These are phyloP conservation scores for Sporobolomyces phaffii DNA, from an alignment of 768 basidiomycete genomes.

Conservation along the genomic window DNA sequence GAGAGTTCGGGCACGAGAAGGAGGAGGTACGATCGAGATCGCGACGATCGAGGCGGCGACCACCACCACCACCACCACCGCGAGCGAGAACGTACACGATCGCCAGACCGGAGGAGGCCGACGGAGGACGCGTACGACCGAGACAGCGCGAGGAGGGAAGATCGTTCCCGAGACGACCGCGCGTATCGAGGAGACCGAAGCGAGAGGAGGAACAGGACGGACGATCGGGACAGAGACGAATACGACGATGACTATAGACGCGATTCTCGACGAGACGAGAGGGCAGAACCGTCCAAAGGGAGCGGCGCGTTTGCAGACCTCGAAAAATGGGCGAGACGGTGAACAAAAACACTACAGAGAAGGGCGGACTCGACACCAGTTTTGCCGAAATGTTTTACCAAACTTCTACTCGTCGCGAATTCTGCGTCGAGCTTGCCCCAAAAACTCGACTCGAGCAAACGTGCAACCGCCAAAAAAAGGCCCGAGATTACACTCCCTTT, in stretches of 20 bases:
- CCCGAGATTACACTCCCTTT: too few species aligned
- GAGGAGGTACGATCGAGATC: background rate
- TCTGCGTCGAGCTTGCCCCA: too few species aligned
- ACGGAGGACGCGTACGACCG: background rate
- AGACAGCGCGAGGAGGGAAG: slow-evolving; percentile 1
- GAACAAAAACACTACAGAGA: background rate
- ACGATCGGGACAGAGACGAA: background rate
- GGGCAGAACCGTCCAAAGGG: background rate
- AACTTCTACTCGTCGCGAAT: too few species aligned
- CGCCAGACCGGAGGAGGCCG: too few species aligned
- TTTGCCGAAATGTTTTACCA: too few species aligned
- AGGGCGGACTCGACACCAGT: background rate
- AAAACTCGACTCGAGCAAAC: too few species aligned
- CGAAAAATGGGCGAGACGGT: slow-evolving; percentile 7
- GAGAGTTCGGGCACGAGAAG: background rate
- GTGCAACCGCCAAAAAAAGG: too few species aligned
- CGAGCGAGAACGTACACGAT: too few species aligned
- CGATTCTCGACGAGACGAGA: background rate
- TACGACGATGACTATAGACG: background rate
- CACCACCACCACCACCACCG: too few species aligned
- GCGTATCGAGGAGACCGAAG: too few species aligned
- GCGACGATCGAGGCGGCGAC: too few species aligned
- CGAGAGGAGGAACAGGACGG: background rate
- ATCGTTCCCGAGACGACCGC: background rate
- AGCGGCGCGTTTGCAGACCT: slow-evolving; percentile 22